phyloP scores from a whole-genome alignment of 1,284 basidiomycete genomes.

The Apiotrichum akiyoshidainum region DNA sequence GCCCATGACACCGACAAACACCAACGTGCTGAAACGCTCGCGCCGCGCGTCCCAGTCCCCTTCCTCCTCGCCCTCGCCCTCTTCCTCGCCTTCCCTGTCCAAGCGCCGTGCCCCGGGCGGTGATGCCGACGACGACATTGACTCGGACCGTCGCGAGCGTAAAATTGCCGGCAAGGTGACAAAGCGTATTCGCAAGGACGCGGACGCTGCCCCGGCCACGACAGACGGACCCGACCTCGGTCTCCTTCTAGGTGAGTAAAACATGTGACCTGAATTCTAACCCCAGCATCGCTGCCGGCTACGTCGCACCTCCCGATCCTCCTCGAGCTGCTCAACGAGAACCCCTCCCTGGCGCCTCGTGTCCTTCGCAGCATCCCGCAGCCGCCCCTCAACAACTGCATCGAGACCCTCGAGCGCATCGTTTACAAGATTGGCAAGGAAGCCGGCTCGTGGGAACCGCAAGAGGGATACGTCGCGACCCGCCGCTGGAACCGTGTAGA shows the following conservation, averaged over 20 bases:
- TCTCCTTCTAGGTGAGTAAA: conserved; percentile 40
- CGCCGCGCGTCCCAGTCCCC: conserved; percentile 27
- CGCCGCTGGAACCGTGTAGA: conserved; percentile 36
- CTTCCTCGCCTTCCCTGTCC: conserved; percentile 15
- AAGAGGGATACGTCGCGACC: conserved; percentile 19
- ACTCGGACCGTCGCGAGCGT: conserved; percentile 9
- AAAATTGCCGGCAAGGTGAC: conserved; percentile 20
- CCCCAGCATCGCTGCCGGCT: conserved; percentile 37
- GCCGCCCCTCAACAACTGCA: conserved; percentile 36
- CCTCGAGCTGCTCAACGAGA: conserved; percentile 32
- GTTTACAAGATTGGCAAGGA: conserved; percentile 25
- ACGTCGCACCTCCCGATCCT: conserved; percentile 44
- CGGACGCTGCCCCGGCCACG: background rate
- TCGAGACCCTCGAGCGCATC: conserved; percentile 32
- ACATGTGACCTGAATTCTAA: background rate
- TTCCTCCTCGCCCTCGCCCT: conserved; percentile 28
- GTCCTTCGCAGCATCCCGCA: conserved; percentile 38
- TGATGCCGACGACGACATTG: conserved; percentile 15
- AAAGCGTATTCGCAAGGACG: conserved; percentile 33
- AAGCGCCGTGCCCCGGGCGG: conserved; percentile 8
- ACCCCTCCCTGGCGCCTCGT: conserved; percentile 31
- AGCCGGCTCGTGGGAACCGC: conserved; percentile 20
- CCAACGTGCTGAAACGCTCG: conserved; percentile 20
- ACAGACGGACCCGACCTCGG: conserved; percentile 38
- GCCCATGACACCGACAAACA: conserved; percentile 17